Conservation (phyloP, 495 filamentous ascomycete genomes). For the Hyaloscypha bicolor region DNA sequence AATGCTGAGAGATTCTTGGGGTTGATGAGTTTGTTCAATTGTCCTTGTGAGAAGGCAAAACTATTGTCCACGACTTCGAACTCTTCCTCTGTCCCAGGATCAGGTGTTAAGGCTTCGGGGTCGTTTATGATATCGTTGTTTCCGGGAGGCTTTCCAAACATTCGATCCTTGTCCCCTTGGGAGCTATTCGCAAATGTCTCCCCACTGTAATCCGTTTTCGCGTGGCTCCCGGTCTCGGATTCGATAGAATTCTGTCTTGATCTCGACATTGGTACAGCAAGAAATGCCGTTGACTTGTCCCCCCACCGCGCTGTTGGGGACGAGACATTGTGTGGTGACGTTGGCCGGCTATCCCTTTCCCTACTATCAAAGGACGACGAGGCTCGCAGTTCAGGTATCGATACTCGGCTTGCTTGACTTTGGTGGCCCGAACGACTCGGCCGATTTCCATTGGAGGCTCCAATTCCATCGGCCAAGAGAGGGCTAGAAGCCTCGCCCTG, state of each 20-base stretch:
- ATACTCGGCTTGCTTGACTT: conserved; percentile 31
- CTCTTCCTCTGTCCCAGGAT: conserved; percentile 69
- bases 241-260: conserved; percentile 58
- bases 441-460: conserved; percentile 21
- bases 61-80: conserved; percentile 76
- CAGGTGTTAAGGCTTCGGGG: conserved; percentile 56
- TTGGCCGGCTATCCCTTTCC: conserved; percentile 80
- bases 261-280: conserved; percentile 51
- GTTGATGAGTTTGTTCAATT: conserved; percentile 76
- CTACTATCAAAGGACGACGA: conserved; percentile 71
- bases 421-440: conserved; percentile 20
- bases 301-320: conserved; percentile 59
- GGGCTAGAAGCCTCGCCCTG: conserved; percentile 36
- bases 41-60: conserved; percentile 82
- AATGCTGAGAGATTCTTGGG: conserved; percentile 82
- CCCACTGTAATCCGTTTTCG: conserved; percentile 37
- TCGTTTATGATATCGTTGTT: conserved; percentile 54
- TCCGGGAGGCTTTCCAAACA: conserved; percentile 32
- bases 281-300: conserved; percentile 45
- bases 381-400: conserved; percentile 59
- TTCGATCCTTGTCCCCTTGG: conserved; percentile 33
- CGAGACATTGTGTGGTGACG: conserved; percentile 86
- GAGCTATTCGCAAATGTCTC: conserved; percentile 43
- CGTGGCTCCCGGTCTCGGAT: conserved; percentile 51
- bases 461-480: conserved; percentile 19